Evolutionary conservation across 805 yeast species (phyloP).

Genomic region (Candida montana): DNA sequence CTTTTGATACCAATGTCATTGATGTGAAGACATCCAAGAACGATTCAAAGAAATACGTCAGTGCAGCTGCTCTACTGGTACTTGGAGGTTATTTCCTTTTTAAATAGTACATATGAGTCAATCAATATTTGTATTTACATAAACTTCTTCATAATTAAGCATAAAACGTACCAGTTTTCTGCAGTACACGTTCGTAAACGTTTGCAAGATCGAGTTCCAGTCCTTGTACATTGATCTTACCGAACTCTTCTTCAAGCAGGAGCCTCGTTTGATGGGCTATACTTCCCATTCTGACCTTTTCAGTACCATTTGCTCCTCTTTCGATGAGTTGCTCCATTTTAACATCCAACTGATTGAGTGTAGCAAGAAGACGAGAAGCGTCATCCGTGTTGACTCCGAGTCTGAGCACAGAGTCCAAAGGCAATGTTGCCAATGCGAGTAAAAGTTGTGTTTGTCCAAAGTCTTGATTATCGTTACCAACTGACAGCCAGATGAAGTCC

Average conservation of each 20-base stretch:
- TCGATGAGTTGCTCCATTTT: slow-evolving; percentile 35
- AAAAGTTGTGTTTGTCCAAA: slow-evolving; percentile 61
- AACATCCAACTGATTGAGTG: slow-evolving; percentile 35
- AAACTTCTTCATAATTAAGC: neutral
- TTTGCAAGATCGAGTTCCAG: slow-evolving; percentile 40
- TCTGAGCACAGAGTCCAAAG: slow-evolving; percentile 54
- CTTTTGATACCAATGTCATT: slow-evolving; percentile 16
- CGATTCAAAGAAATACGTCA: slow-evolving; percentile 6
- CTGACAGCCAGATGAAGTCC: slow-evolving; percentile 59
- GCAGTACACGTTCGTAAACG: slow-evolving; percentile 39
- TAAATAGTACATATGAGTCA: neutral
- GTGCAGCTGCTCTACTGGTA: slow-evolving; percentile 1
- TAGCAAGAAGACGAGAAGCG: slow-evolving; percentile 32
- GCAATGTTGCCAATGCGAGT: slow-evolving; percentile 58
- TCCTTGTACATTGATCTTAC: slow-evolving; percentile 31
- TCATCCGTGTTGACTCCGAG: slow-evolving; percentile 26
- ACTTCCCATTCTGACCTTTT: slow-evolving; percentile 32
- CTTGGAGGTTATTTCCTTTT: slow-evolving; percentile 1
- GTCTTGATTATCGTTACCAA: slow-evolving; percentile 27
- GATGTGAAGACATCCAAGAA: slow-evolving; percentile 3
- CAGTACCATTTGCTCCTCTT: slow-evolving; percentile 41
- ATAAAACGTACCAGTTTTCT: slow-evolving; percentile 24
- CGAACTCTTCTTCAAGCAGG: slow-evolving; percentile 32
- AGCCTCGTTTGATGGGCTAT: slow-evolving; percentile 49
- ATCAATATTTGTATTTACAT: too few species aligned